Evolutionary conservation across 2,329 filamentous ascomycete species (phyloP), one percentile per base, ranked within the genome.

Genomic region (Fusarium decemcellulare): DNA sequence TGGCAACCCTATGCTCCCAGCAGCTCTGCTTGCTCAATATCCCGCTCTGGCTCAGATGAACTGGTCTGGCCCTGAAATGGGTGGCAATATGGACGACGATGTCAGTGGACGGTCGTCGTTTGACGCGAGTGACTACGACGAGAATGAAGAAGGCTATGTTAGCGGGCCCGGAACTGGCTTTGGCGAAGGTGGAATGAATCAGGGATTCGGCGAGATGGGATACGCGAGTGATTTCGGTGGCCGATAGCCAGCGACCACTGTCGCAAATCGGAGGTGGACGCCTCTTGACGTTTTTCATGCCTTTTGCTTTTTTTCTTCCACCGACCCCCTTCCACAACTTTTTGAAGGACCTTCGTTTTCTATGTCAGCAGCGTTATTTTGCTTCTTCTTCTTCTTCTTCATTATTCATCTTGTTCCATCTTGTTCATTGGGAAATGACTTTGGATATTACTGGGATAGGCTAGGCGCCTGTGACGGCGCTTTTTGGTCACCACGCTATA

Each of bases 41-140:
- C 96, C 96, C 12, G 95, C 94, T 5, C 83, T 99, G n/a, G 94
- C 95, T 27, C 92, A 91, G 57, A 88, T 98, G 77, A 95, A 95
- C 76, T 98, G 95, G 95, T 87, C 88, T 16, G 78, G 81, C 11
- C 76, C 80, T 18, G 88, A 91, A 56, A 87, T 97, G 77, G 88
- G 91, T 43, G 87, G 91, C n/a, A 89, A 90, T 16, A 86, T 91
- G 62, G 91, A 94, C 42, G 92, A 93, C 52, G 93, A 93, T 65
- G 81, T 92, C n/a, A 93, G 91, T 73, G 92, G 92, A 0, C 87
- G 92, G 55, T 94, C 92, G 69, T 94, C 92, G 69, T 96, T 95
- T 73, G 94, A 97, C 76, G 91, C 90, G 1, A 93, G 91, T 61
- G 93, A 95, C 75, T 92, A 91, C 68, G 92, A 92, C 61, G 91